A percentile compares a stretch with the other conserved stretches of the same genome.
phyloP scores from a whole-genome alignment of 345 rosid genomes.

The Camelina sativa region DNA sequence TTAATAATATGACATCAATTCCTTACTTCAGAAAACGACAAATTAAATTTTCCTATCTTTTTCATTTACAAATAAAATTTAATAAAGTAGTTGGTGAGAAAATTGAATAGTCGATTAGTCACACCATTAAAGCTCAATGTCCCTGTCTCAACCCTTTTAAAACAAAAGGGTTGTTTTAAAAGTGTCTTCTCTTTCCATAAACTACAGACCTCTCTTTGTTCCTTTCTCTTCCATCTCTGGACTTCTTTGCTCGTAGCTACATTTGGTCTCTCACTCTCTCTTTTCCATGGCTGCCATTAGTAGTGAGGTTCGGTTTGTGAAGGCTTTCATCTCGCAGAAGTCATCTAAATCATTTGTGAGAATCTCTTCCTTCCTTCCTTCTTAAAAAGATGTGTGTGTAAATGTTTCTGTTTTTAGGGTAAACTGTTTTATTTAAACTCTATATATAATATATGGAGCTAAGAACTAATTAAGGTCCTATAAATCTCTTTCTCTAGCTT shows the following conservation, averaged over 20 bases:
- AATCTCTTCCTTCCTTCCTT: background rate
- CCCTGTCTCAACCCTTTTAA: background rate
- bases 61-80: too few relatives aligned
- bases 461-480: conserved; percentile 2
- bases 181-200: background rate
- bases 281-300: conserved; percentile 17
- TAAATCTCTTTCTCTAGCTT: background rate
- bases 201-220: background rate
- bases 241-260: conserved; percentile 13
- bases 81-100: too few relatives aligned
- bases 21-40: too few relatives aligned
- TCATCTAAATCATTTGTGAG: conserved; percentile 22
- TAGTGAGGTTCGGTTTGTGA: conserved; percentile 11
- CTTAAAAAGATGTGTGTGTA: background rate
- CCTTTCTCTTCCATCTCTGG: background rate
- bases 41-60: too few relatives aligned
- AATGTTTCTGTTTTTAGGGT: background rate
- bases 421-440: background rate
- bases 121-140: background rate
- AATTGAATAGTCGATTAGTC: too few relatives aligned
- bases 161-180: background rate
- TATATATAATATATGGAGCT: background rate
- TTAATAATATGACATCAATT: too few relatives aligned
- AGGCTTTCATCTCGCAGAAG: conserved; percentile 5
- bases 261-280: background rate